Conservation (phyloP, 2,329 filamentous ascomycete species). For the Fusarium beomiforme region DNA sequence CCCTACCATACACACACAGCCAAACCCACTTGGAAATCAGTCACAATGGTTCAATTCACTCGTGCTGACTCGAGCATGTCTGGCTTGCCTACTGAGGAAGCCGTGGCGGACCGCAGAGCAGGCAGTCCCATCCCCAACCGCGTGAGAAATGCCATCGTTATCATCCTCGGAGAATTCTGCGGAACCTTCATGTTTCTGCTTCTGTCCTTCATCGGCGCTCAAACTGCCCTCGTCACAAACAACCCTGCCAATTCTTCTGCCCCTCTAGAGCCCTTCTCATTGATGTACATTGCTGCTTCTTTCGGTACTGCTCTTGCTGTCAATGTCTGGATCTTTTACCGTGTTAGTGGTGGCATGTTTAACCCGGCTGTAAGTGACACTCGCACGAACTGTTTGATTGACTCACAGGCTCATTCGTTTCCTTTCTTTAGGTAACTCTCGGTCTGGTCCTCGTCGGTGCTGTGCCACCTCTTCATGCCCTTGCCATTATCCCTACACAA, state of each 20-base stretch:
- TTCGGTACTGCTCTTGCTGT: constrained; percentile 63
- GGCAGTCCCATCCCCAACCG: constrained; percentile 9
- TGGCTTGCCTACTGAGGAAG: constrained; percentile 21
- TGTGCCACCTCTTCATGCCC: constrained; percentile 61
- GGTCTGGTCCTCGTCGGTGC: constrained; percentile 68
- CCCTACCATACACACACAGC: neutral
- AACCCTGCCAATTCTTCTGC: constrained; percentile 38
- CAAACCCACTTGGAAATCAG: neutral
- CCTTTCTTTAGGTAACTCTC: constrained; percentile 58
- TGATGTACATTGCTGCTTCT: constrained; percentile 61
- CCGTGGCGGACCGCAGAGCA: constrained; percentile 4
- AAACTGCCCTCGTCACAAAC: constrained; percentile 50
- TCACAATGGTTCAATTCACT: constrained; percentile 25
- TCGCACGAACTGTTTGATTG: neutral
- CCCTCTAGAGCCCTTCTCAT: constrained; percentile 46
- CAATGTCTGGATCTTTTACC: constrained; percentile 67
- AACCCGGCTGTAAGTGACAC: constrained; percentile 58
- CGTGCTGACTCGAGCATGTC: constrained; percentile 12
- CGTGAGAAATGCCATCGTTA: constrained; percentile 50
- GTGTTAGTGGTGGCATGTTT: constrained; percentile 62
- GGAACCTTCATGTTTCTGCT: constrained; percentile 65
- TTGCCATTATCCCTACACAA: constrained; percentile 65
- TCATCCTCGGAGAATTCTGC: constrained; percentile 61
- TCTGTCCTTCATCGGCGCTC: constrained; percentile 53
- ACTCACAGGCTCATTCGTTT: neutral